Percentiles rank a stretch among this genome's conserved stretches.
phyloP scores from a whole-genome alignment of 2,329 filamentous ascomycete species.

The Cercospora sp. region DNA sequence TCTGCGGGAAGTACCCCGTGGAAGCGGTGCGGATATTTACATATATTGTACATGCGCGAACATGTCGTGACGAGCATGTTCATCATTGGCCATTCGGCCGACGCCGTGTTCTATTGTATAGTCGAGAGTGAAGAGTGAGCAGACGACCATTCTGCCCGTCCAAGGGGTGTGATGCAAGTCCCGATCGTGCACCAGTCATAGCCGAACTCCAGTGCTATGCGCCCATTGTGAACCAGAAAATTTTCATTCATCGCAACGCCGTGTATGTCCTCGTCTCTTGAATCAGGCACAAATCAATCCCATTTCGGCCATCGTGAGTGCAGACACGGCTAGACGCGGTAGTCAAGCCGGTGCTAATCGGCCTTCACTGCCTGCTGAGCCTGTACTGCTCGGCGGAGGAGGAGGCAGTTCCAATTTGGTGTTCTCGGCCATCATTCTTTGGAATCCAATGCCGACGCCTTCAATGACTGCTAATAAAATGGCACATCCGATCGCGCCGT shows the following conservation, averaged over 20 bases:
- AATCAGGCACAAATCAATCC: conserved; percentile 28
- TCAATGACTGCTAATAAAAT: conserved; percentile 94
- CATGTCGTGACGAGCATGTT: background rate
- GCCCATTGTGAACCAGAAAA: conserved; percentile 6
- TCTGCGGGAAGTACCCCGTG: background rate
- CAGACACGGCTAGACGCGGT: conserved; percentile 21
- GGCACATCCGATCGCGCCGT: conserved; percentile 94
- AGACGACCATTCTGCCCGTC: conserved; percentile 8
- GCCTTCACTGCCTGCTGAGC: conserved; percentile 35
- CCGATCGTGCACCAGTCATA: background rate
- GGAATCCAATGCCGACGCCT: conserved; percentile 93
- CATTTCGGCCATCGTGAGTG: conserved; percentile 28
- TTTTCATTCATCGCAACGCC: conserved; percentile 3
- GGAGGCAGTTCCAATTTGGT: conserved; percentile 71
- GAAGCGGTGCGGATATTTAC: conserved; percentile 14
- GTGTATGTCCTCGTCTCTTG: conserved; percentile 9
- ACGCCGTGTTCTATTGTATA: conserved; percentile 6
- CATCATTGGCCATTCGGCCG: conserved; percentile 1
- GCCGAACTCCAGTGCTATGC: conserved; percentile 8
- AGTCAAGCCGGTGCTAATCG: conserved; percentile 33
- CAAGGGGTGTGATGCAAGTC: conserved; percentile 5
- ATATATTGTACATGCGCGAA: conserved; percentile 16
- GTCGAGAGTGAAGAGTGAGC: conserved; percentile 18
- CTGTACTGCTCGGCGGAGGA: conserved; percentile 42
- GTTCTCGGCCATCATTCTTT: conserved; percentile 88